Conservation (phyloP, 306 rosid genomes). For the Castanea crenata region DNA sequence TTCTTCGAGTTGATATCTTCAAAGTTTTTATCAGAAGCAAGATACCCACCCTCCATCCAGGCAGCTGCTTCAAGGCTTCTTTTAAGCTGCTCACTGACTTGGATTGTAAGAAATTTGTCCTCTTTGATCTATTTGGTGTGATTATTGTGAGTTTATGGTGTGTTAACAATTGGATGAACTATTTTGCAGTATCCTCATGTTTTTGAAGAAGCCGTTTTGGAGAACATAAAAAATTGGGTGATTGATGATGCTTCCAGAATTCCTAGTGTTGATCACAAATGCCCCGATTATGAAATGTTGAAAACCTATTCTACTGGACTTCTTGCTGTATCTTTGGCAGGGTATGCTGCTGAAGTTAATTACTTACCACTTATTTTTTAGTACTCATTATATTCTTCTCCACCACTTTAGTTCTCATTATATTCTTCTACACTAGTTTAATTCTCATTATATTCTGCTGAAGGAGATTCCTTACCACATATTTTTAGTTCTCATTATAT, state of each 20-base stretch:
- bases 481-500: background rate
- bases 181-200: constrained; percentile 82
- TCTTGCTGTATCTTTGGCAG: constrained; percentile 73
- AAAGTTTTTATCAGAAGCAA: constrained; percentile 65
- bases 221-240: constrained; percentile 74
- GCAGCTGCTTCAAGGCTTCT: constrained; percentile 85
- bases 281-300: constrained; percentile 80
- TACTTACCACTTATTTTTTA: background rate
- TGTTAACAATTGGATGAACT: constrained; percentile 21
- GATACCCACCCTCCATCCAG: constrained; percentile 61
- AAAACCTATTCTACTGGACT: constrained; percentile 90
- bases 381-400: background rate
- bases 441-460: background rate
- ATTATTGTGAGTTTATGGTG: background rate
- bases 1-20: constrained; percentile 90
- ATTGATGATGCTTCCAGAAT: constrained; percentile 58
- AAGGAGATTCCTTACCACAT: background rate
- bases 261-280: constrained; percentile 51
- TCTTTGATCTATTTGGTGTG: background rate
- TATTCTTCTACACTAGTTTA: background rate
- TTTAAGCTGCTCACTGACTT: constrained; percentile 73
- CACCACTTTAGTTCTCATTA: background rate
- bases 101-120: constrained; percentile 57
- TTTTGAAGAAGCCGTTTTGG: constrained; percentile 79
- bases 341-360: constrained; percentile 46